Evolutionary conservation across 139 green algal genomes (phyloP), one percentile per base, ranked within the genome.

Genomic region (Yamagishiella unicocca): DNA sequence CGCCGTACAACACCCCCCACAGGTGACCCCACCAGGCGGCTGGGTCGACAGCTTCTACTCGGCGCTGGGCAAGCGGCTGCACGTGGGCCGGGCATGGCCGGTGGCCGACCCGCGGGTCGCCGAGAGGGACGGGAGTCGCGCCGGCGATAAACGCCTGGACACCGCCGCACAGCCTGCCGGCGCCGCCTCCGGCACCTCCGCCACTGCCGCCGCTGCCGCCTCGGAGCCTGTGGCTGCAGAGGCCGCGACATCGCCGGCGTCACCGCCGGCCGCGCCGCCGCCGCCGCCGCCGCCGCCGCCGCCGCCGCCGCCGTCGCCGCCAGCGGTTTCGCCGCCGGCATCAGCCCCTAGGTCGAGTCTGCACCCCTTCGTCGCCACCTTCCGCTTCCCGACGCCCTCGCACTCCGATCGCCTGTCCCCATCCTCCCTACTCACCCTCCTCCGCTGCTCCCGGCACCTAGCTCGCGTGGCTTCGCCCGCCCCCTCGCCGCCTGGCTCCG

Each of bases 21-120:
- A 83, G 75, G 53, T 83, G 42, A 17, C 38, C 27, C 77, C 77
- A 10, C 77, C 77, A 4, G 55, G 25, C 25, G 77, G 77, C 77
- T 84, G 77, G 77, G 54, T 84, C 22, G 77, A 73, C 38, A 40
- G 53, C 4, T 6, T 84, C 24, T 84, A 84, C 37, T 37, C 7
- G 9, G 77, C 77, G 12, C 38, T 84, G 40, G 37, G 37, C 12
- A 3, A 6, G 55, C 55, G 77, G 38, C 77, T 84, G 38, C 77
- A 74, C 40, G 77, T 38, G 4, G 17, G 19, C 62, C 62, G 12
- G n/a, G n/a, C n/a, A n/a, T n/a, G n/a, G n/a, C n/a, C n/a, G n/a
- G n/a, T n/a, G n/a, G n/a, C n/a, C n/a, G n/a, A n/a, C n/a, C n/a
- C n/a, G n/a, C n/a, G n/a, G n/a, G n/a, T n/a, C n/a, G n/a, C n/a